A percentile compares a stretch with the other conserved stretches of the same genome.
Conservation (phyloP, 1,284 basidiomycete species). For the Puccinia novopanici region DNA sequence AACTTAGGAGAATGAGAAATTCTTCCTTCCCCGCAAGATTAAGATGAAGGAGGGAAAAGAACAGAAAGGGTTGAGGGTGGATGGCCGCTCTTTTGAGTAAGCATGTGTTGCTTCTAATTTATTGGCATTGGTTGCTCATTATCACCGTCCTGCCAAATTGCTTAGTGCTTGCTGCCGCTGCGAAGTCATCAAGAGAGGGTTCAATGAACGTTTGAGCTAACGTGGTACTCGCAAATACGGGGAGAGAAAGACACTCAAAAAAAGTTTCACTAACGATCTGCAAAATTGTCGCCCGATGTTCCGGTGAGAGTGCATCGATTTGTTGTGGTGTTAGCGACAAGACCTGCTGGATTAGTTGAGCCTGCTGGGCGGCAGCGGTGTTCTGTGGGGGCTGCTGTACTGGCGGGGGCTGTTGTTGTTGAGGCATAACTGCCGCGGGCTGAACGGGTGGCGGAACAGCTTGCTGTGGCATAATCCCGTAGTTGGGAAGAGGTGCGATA, state of each 20-base stretch:
- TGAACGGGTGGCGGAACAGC: slow-evolving; percentile 33
- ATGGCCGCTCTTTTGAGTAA: background rate
- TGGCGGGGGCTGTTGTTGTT: slow-evolving; percentile 36
- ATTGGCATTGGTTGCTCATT: background rate
- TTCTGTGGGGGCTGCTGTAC: slow-evolving; percentile 7
- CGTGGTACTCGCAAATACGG: background rate
- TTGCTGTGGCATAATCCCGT: slow-evolving; percentile 40
- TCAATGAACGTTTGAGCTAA: background rate
- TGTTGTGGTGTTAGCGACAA: slow-evolving; percentile 81
- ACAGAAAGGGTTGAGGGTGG: background rate
- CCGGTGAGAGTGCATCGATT: slow-evolving; percentile 77
- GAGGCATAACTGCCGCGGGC: slow-evolving; percentile 22
- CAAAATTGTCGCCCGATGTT: slow-evolving; percentile 81
- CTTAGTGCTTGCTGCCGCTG: slow-evolving; percentile 46
- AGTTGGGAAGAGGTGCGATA: slow-evolving; percentile 33
- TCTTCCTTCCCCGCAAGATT: background rate
- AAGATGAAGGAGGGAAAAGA: background rate
- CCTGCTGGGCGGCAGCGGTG: slow-evolving; percentile 33
- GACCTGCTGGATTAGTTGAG: slow-evolving; percentile 66
- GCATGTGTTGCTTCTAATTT: background rate
- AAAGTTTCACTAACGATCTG: slow-evolving; percentile 62
- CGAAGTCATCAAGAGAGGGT: background rate
- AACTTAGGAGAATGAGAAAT: background rate
- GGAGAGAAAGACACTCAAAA: background rate
- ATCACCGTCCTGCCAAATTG: slow-evolving; percentile 36